Conservation (phyloP, 2,329 filamentous ascomycete genomes). For the Neopestalotiopsis sp. region DNA sequence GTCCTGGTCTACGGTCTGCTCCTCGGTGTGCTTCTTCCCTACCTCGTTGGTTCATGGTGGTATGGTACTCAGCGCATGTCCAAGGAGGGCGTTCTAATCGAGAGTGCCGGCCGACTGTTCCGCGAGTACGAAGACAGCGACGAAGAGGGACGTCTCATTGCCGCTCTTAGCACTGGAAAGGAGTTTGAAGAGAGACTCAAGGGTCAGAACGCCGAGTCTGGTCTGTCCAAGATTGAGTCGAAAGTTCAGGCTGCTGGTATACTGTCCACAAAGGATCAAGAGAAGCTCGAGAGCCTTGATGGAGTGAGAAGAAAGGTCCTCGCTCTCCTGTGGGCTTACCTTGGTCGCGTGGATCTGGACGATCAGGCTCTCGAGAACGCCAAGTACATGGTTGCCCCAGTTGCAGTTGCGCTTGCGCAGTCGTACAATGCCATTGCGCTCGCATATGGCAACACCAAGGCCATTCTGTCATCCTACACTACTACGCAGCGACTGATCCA, state of each 20-base stretch:
- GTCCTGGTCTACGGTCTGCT: constrained; percentile 87
- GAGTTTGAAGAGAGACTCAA: constrained; percentile 82
- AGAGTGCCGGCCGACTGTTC: constrained; percentile 94
- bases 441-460: constrained; percentile 82
- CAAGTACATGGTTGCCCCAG: constrained; percentile 88
- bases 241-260: constrained; percentile 71
- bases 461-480: constrained; percentile 82
- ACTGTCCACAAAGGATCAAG: constrained; percentile 71
- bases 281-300: constrained; percentile 80
- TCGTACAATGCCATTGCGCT: constrained; percentile 87
- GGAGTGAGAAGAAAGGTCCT: constrained; percentile 84
- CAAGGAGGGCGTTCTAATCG: constrained; percentile 90
- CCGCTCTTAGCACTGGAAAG: constrained; percentile 81
- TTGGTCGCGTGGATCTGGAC: constrained; percentile 85
- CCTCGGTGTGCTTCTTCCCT: constrained; percentile 89
- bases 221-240: constrained; percentile 83
- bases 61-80: constrained; percentile 94
- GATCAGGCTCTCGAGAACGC: constrained; percentile 79
- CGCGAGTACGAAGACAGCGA: constrained; percentile 88
- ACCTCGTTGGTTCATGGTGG: constrained; percentile 97
- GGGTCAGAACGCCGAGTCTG: constrained; percentile 79
- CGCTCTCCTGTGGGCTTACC: constrained; percentile 92
- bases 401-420: constrained; percentile 83
- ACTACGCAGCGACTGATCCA: constrained; percentile 89
- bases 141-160: constrained; percentile 79